Base-by-base conservation (phyloP, 1,284 basidiomycete species). In the Tranzscheliella williamsii region DNA sequence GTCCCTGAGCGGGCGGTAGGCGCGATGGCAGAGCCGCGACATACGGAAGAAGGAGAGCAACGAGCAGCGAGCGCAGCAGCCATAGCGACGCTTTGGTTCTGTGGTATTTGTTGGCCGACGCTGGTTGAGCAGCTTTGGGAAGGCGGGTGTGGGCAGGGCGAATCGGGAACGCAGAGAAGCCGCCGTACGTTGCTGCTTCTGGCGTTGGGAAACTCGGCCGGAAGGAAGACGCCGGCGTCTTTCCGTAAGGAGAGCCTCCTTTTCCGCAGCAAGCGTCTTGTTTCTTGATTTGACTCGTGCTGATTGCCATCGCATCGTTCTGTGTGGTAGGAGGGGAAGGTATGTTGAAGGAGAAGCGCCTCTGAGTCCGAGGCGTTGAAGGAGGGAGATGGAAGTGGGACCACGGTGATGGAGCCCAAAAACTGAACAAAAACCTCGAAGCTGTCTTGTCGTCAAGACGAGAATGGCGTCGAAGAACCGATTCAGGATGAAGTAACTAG, bases 191-290 rank as follows among this genome's bases (percentile, higher is more conserved):
- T 27, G 26, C 26, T 27, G 26, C 26, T 27, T 8, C 26, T 39
- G 38, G 16, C 33, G 42, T 42, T 46, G 44, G 15, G 46, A 43
- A 31, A 51, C 42, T n/a, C 21, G 24, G 4, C 42, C 38, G 45
- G 21, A 50, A 60, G 42, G 49, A 46, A 60, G 50, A 60, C 56
- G 56, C 56, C 56, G 49, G 56, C 56, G 45, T 26, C 41, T 44
- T 30, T 40, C 38, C 38, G 41, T 30, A n/a, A n/a, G n/a, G n/a
- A n/a, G n/a, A n/a, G n/a, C n/a, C 24, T 16, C 27, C 24, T 34
- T 47, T 34, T 8, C 18, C 17, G 13, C 16, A 16, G 32, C 32
- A 8, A 17, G 32, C 9, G 8, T 7, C 17, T 33, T 8, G 15
- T 15, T 31, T 31, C 23, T 21, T 35, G 55, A 31, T 27, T 43